These are phyloP conservation scores for Roridomyces roridus DNA, from an alignment of 768 basidiomycete genomes.

Conservation along the genomic window DNA sequence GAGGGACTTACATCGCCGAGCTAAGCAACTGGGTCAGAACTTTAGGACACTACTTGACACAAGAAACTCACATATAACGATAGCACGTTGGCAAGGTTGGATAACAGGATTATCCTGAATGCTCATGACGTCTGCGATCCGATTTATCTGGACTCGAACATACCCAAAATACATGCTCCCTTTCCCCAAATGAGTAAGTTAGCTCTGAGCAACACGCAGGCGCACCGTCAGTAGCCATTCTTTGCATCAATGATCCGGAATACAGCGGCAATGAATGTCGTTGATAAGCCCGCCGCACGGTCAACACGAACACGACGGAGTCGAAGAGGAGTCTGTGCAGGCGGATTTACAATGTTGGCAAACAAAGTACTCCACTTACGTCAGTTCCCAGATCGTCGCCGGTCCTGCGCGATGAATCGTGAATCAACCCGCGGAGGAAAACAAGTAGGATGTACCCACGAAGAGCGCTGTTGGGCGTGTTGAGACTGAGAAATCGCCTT, in stretches of 20 bases:
- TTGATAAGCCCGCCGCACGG: slow-evolving; percentile 6
- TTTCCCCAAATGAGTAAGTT: no score
- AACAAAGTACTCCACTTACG: not conserved
- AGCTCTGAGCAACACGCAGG: no score
- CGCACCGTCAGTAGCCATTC: not conserved
- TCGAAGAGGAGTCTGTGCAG: not conserved
- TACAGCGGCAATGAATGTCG: not conserved
- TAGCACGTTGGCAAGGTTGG: not conserved
- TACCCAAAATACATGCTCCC: not conserved
- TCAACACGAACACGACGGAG: slow-evolving; percentile 1
- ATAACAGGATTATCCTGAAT: slow-evolving; percentile 1
- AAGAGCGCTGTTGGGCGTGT: no score
- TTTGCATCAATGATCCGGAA: not conserved
- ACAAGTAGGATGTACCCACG: no score
- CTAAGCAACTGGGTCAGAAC: not conserved
- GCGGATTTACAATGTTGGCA: not conserved
- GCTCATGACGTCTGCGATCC: not conserved
- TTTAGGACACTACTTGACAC: not conserved
- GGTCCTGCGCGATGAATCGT: not conserved
- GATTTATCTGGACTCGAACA: not conserved
- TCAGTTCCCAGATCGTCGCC: not conserved
- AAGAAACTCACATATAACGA: slow-evolving; percentile 4
- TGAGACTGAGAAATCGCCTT: no score
- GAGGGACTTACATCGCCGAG: slow-evolving; percentile 4
- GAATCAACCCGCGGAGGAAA: no score